phyloP scores from a whole-genome alignment of 176 grass and related monocot species.

The Oryza rufipogon region DNA sequence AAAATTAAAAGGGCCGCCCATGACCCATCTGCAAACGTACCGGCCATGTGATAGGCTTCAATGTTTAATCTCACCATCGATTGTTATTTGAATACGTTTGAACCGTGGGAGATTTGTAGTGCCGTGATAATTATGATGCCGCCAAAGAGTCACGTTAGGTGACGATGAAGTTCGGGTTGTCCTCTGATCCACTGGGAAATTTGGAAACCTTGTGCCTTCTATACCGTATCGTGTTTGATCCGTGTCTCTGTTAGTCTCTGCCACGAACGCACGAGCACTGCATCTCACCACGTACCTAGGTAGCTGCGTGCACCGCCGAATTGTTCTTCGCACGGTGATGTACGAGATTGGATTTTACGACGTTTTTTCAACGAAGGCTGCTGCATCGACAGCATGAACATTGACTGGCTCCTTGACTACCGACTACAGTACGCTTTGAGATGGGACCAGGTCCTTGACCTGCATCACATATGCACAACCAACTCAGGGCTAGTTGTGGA shows the following conservation, averaged over 20 bases:
- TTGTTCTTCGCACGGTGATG: background rate
- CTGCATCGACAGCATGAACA: background rate
- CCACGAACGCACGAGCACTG: background rate
- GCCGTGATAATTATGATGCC: background rate
- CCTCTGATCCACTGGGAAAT: background rate
- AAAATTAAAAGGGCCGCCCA: conserved; percentile 11
- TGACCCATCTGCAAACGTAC: background rate
- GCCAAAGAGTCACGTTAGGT: background rate
- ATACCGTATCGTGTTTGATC: too few relatives aligned
- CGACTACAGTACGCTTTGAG: background rate
- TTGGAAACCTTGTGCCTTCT: background rate
- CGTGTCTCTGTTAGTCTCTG: too few relatives aligned
- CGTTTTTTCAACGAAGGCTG: conserved; percentile 23
- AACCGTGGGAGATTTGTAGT: background rate
- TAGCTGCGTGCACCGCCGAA: background rate
- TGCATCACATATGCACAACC: background rate
- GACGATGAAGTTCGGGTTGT: background rate
- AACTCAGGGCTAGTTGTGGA: background rate
- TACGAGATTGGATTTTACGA: background rate
- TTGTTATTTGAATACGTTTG: background rate
- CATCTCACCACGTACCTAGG: background rate
- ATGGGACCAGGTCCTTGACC: background rate
- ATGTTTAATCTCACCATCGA: background rate
- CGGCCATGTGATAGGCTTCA: background rate
- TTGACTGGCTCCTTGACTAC: conserved; percentile 16